Base-by-base conservation (phyloP, 768 basidiomycete species). In the Russula olivacea region DNA sequence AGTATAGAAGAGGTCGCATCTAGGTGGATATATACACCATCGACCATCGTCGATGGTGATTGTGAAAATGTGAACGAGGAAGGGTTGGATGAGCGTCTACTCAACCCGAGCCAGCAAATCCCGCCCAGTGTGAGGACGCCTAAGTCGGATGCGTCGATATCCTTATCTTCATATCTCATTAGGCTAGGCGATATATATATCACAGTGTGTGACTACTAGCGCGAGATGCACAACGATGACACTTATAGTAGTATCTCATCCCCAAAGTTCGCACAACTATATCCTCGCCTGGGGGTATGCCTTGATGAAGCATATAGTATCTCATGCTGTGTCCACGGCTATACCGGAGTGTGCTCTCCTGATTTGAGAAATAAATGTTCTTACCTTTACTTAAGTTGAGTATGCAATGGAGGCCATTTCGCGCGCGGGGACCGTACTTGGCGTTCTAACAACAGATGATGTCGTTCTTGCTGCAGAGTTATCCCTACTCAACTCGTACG, bases 341-440 rank as follows among this genome's bases (percentile, higher is more conserved):
- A 59, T 98, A 96, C 76, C 96, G 98, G 80, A 94, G 94, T 95
- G 72, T 75, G 87, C 53, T 21, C 28, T n/a, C 25, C 30, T 55
- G 58, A 48, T 11, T 15, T 2, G 47, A 12, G 12, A 30, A 30
- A 41, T 28, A 34, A 17, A 58, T 65, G 45, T 38, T 32, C 30
- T 47, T 52, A 57, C 52, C 32, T 55, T 43, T 50, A 30, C 58
- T 30, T 32, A 47, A 96, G 96, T 98, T 79, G 96, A 99, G 79
- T 99, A 99, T 83, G 97, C 96, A 49, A 97, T 98, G 93, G 97
- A 98, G 74, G 93, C 94, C 63, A 98, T 98, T 80, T 97, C 94
- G 32, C 90, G 93, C 71, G 93, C 93, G 23, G 91, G 92, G 59
- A 91, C 93, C 47, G 93, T 96, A 50, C 83, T 96, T 21, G 93